Conservation (phyloP, 202 grass and related monocot species). For the Schoenoplectus tabernaemontani region DNA sequence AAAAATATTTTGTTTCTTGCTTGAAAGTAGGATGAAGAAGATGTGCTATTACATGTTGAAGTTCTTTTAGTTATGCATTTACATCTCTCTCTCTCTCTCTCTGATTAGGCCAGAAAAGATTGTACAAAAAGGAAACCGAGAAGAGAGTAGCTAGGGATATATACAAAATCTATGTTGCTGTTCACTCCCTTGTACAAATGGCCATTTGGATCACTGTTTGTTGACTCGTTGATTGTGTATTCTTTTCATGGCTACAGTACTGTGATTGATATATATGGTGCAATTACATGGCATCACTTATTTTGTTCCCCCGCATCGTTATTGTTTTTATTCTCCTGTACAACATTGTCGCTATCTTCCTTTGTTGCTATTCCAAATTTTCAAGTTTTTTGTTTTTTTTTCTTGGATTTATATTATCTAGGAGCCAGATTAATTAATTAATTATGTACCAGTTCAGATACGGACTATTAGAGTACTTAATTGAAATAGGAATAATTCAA, state of each 20-base stretch:
- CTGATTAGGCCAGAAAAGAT: constrained; percentile 3
- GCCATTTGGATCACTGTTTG: constrained; percentile 5
- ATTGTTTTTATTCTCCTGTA: neutral
- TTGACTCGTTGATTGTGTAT: neutral
- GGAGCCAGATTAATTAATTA: too few species aligned
- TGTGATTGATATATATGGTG: constrained; percentile 16
- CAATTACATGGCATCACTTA: neutral
- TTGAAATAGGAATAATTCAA: too few species aligned
- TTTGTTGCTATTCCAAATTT: neutral
- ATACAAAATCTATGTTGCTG: constrained; percentile 14
- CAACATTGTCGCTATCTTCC: neutral
- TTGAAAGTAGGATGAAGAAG: neutral
- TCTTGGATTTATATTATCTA: neutral
- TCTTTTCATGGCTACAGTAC: constrained; percentile 15
- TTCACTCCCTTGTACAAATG: constrained; percentile 12
- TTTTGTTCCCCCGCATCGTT: neutral
- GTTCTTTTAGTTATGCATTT: constrained; percentile 3
- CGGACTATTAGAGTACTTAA: too few species aligned
- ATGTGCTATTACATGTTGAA: neutral
- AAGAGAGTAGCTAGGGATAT: constrained; percentile 3
- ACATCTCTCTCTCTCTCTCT: neutral
- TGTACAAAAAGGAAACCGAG: constrained; percentile 11
- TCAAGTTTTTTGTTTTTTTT: neutral
- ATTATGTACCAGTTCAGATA: too few species aligned
- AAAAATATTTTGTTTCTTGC: neutral